Percentiles rank a stretch among this genome's conserved stretches.
Evolutionary conservation across 768 basidiomycete genomes (phyloP).

Genomic region (Serendipita indica): DNA sequence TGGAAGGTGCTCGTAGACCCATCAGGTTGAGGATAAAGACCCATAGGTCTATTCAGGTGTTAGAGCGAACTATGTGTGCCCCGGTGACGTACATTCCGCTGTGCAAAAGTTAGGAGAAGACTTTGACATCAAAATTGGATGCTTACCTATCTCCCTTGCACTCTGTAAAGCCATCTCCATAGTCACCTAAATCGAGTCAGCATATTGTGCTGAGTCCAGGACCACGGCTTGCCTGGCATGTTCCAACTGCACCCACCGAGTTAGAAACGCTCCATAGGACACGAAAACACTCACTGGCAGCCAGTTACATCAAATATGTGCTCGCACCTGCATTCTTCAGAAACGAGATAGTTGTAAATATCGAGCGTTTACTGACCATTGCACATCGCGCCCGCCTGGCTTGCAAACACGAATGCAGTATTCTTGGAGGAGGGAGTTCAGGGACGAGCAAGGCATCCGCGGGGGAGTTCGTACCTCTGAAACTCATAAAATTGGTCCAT

Average conservation of each 20-base stretch:
- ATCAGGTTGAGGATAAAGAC: conserved; percentile 7
- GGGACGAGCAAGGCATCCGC: no score
- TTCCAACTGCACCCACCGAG: no score
- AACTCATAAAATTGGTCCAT: conserved; percentile 17
- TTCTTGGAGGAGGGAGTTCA: neutral
- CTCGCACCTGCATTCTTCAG: no score
- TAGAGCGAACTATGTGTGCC: neutral
- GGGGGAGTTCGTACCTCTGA: neutral
- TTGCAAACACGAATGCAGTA: conserved; percentile 25
- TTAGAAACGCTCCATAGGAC: no score
- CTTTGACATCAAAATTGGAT: neutral
- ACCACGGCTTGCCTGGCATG: neutral
- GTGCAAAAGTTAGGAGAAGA: neutral
- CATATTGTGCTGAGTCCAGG: no score
- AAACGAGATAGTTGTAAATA: no score
- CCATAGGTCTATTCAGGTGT: neutral
- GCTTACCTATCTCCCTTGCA: conserved; percentile 6
- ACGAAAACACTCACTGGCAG: no score
- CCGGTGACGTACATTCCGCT: neutral
- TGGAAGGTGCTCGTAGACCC: neutral
- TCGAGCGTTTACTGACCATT: no score
- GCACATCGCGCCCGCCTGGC: conserved; percentile 15
- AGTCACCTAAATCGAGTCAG: neutral
- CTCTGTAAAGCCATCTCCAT: neutral
- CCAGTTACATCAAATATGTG: conserved; percentile 16